Base-by-base conservation (phyloP, 345 rosid species). In the Moricandia arvensis region DNA sequence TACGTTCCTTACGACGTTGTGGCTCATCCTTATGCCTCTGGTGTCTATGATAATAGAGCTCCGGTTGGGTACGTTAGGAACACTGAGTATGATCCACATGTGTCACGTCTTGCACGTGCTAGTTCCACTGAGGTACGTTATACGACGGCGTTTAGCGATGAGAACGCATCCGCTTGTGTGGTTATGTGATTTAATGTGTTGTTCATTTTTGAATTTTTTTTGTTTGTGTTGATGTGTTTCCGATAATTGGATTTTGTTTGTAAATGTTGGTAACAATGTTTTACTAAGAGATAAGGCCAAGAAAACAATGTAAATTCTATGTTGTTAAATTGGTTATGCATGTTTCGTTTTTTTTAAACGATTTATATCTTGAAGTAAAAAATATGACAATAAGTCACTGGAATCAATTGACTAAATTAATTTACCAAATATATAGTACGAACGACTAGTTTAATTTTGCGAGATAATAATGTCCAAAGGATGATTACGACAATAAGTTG, bases 71-170 rank as follows among this genome's bases (percentile, higher is more conserved):
- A 89, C 84, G 99, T 95, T 31, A 82, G 97, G 54, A 86, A 84
- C 70, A 49, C 85, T 0, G 72, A 79, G 63, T 77, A 87, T 8
- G 97, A 92, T 83, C 93, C 93, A 3, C 87, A 76, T 0, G 79
- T 60, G 67, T 79, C 82, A 0, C 82, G 88, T 0, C 89, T 95
- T 4, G 98, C 99, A 38, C 98, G 99, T 70, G 99, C 99, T 31
- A 92, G 90, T 79, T 95, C 99, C 12, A 87, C 93, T 0, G 98
- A 95, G 74, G 97, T 95, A 38, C 76, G 98, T 51, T 95, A 95
- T 84, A 92, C 98, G 41, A 92, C 99, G 2, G 97, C 99, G 7
- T 95, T 95, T 70, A 95, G 98, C 24, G 99, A 95, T 1, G 98
- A 95, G 41, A 95, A 95, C 61, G 63, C 98, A 0, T 35, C 75